Percentiles rank a stretch among this genome's conserved stretches.
These are phyloP conservation scores for Dactylellina drechsleri DNA, from an alignment of 2,329 filamentous ascomycete species.

Conservation along the genomic window DNA sequence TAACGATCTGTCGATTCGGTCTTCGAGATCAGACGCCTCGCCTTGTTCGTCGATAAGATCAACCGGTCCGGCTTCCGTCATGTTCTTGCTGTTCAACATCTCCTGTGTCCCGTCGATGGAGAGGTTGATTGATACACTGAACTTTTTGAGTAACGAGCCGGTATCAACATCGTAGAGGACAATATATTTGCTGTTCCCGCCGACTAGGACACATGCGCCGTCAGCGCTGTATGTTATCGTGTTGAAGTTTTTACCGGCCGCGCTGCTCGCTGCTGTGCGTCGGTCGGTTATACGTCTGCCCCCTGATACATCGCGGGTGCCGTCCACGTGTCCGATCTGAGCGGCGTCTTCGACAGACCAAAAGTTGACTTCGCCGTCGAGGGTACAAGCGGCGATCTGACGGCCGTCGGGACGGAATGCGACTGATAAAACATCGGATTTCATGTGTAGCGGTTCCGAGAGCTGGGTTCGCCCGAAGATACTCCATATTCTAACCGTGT, in stretches of 20 bases:
- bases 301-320: constrained; percentile 89
- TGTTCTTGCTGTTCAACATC: constrained; percentile 88
- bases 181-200: constrained; percentile 97
- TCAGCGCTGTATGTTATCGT: constrained; percentile 91
- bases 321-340: constrained; percentile 86
- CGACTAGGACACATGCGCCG: constrained; percentile 87
- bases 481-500: constrained; percentile 93
- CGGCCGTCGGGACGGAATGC: constrained; percentile 88
- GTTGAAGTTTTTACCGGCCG: constrained; percentile 89
- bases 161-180: constrained; percentile 95
- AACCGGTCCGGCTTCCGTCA: constrained; percentile 88
- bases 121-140: constrained; percentile 93
- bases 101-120: constrained; percentile 96
- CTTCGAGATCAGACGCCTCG: constrained; percentile 88
- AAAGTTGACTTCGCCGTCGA: constrained; percentile 94
- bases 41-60: constrained; percentile 88
- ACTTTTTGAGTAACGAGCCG: constrained; percentile 91
- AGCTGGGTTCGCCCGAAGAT: constrained; percentile 94
- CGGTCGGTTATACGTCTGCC: constrained; percentile 89
- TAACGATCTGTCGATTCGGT: constrained; percentile 79
- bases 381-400: constrained; percentile 88
- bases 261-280: constrained; percentile 86
- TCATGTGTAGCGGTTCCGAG: constrained; percentile 89
- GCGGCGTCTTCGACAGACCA: constrained; percentile 90
- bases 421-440: constrained; percentile 88